These are phyloP conservation scores for Penicillium expansum DNA, from an alignment of 2,329 filamentous ascomycete species.

Conservation along the genomic window DNA sequence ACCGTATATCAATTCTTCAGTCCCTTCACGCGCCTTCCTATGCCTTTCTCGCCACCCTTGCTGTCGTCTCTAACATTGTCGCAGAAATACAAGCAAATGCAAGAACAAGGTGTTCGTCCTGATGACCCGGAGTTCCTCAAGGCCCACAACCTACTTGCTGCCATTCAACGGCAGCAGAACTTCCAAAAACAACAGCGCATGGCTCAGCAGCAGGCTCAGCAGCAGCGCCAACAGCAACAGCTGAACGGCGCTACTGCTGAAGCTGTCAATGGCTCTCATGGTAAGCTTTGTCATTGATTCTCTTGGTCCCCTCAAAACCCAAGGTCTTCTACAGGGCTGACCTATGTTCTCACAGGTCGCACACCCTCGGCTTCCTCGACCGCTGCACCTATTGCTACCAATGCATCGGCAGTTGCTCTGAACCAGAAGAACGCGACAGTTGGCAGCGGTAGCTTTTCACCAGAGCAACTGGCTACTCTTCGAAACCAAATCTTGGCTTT, in stretches of 20 bases:
- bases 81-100: constrained; percentile 88
- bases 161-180: constrained; percentile 63
- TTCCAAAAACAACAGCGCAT: constrained; percentile 55
- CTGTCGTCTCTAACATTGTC: constrained; percentile 35
- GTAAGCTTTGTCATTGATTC: constrained; percentile 27
- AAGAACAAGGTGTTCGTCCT: constrained; percentile 73
- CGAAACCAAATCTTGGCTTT: constrained; percentile 88
- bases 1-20: not conserved
- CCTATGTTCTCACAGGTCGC: constrained; percentile 27
- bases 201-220: constrained; percentile 45
- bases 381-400: constrained; percentile 21
- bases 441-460: constrained; percentile 62
- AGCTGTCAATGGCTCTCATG: constrained; percentile 43
- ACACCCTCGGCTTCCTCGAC: constrained; percentile 38
- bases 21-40: not conserved
- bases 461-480: constrained; percentile 74
- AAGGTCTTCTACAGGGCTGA: not conserved
- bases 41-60: not conserved
- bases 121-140: constrained; percentile 87
- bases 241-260: constrained; percentile 40
- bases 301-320: not conserved
- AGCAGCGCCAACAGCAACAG: constrained; percentile 43
- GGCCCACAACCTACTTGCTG: constrained; percentile 69
- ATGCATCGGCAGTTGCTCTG: constrained; percentile 17
- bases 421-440: constrained; percentile 30